Conservation (phyloP, 2,329 filamentous ascomycete genomes). For the Fusarium sp. region DNA sequence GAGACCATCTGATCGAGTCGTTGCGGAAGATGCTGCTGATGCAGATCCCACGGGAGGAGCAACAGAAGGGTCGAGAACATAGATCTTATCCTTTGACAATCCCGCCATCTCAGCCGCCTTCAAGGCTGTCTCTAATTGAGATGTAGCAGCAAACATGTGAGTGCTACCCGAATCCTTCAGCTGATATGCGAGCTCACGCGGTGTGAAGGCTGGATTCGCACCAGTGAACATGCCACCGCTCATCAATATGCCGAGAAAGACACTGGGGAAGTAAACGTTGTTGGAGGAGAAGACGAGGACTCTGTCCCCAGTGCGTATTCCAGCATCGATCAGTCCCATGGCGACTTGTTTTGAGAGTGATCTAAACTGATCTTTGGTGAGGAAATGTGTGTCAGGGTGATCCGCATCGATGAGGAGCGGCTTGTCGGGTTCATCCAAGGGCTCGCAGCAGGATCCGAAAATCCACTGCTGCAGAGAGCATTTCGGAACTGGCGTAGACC, state of each 20-base stretch:
- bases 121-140: conserved; percentile 72
- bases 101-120: conserved; percentile 73
- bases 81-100: conserved; percentile 69
- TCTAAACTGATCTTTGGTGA: conserved; percentile 74
- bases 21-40: conserved; percentile 48
- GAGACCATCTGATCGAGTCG: neutral
- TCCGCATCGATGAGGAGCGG: conserved; percentile 73
- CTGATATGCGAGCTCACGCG: conserved; percentile 80
- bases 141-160: conserved; percentile 73
- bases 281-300: conserved; percentile 83
- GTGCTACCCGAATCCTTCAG: conserved; percentile 76
- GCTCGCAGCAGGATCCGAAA: conserved; percentile 61
- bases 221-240: conserved; percentile 83
- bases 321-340: conserved; percentile 72
- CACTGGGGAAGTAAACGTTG: conserved; percentile 76
- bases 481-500: conserved; percentile 58
- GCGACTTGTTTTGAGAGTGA: conserved; percentile 79
- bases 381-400: conserved; percentile 73
- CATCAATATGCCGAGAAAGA: conserved; percentile 80
- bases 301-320: conserved; percentile 75
- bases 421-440: conserved; percentile 55
- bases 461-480: conserved; percentile 68
- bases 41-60: conserved; percentile 6
- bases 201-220: conserved; percentile 76
- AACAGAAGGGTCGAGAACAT: conserved; percentile 72